Base-by-base conservation (phyloP, 2,329 filamentous ascomycete species). In the Xylariaceae sp. region DNA sequence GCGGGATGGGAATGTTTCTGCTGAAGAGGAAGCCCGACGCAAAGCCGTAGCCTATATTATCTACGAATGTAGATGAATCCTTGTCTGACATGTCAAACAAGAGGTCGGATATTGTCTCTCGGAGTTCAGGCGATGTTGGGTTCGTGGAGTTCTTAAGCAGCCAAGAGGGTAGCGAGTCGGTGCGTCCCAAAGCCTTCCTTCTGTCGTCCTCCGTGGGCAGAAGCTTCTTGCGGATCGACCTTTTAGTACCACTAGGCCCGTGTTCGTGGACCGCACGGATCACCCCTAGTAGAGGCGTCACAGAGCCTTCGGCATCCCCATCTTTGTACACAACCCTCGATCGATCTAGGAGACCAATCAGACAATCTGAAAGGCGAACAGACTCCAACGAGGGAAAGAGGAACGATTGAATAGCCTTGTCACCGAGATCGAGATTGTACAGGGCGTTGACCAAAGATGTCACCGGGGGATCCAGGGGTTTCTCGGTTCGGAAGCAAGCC, bases 31-130 rank as follows among this genome's bases (percentile, higher is more conserved):
- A 94, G 0, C 92, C 92, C 0, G 88, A 85, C 1, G 92, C 92
- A 52, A 85, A 94, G 0, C 92, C 92, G 53, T 94, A 98, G 0
- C 92, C 92, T 10, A 98, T 85, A 46, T 95, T 95, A 32, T 84
- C 72, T 1, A 96, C 83, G 51, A 95, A 92, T 19, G 70, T 82
- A 12, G 72, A 73, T 0, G 89, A 75, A 48, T 95, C 80, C 47
- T 80, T 83, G 43, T 81, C 82, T 0, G 88, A 94, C 18, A 96
- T 69, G 44, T 93, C 83, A 55, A 93, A 98, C 40, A 95, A 73
- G 16, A 98, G 68, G 19, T 80, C 71, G 0, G 83, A 84, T 33
- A 94, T 81, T 13, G 76, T 75, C 29, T 83, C 77, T 13, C 87
- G 77, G 3, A 94, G 64, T 24, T 80, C 77, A 1, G 85, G 77